Evolutionary conservation across 2,329 filamentous ascomycete species (phyloP).

Genomic region (Raffaelea ambrosiae): DNA sequence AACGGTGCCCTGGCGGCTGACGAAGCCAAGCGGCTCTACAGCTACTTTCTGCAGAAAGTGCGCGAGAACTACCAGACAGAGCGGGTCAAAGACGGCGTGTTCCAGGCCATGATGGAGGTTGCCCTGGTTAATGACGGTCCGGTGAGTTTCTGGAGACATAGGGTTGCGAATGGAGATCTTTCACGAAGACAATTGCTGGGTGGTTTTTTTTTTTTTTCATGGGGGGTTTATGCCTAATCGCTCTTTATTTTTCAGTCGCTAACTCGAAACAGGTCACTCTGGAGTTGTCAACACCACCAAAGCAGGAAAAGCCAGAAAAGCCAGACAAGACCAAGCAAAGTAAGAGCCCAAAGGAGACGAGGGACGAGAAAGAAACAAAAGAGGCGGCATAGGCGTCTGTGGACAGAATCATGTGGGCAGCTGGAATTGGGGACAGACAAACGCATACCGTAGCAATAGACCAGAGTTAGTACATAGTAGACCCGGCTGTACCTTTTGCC

Average conservation of each 20-base stretch:
- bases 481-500: too few species aligned
- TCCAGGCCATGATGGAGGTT: conserved; percentile 99
- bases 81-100: conserved; percentile 87
- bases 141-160: conserved; percentile 35
- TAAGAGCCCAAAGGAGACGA: not conserved
- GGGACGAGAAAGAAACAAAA: not conserved
- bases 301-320: not conserved
- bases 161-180: too few species aligned
- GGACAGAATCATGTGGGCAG: too few species aligned
- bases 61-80: conserved; percentile 62
- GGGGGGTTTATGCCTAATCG: not conserved
- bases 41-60: conserved; percentile 72
- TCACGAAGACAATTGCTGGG: too few species aligned
- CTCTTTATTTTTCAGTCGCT: not conserved
- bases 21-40: conserved; percentile 73
- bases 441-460: too few species aligned
- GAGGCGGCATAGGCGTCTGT: too few species aligned
- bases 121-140: conserved; percentile 80
- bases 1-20: conserved; percentile 75
- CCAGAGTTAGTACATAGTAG: too few species aligned
- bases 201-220: too few species aligned
- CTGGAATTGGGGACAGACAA: too few species aligned
- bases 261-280: conserved; percentile 26
- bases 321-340: too few species aligned
- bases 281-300: conserved; percentile 17